Percentiles rank a stretch among this genome's conserved stretches.
Evolutionary conservation across 305 asterid genomes (phyloP).

Genomic region (Fraxinus nigra): DNA sequence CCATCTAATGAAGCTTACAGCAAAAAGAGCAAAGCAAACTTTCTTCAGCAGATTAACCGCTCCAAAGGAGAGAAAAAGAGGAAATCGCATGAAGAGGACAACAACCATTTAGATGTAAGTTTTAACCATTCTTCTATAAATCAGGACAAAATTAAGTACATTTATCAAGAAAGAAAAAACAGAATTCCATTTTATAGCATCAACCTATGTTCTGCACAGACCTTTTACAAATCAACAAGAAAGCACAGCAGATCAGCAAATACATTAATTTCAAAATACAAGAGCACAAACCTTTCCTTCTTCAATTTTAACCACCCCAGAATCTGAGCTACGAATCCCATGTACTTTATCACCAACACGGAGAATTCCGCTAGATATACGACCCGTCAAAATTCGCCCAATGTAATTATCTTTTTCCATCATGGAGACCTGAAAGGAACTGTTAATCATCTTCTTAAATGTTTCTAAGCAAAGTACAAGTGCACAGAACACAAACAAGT

Average conservation of each 20-base stretch:
- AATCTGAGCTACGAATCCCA: slow-evolving; percentile 69
- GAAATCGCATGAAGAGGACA: not conserved
- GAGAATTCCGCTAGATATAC: slow-evolving; percentile 74
- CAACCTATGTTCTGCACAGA: not conserved
- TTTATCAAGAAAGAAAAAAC: not conserved
- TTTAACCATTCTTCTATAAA: not conserved
- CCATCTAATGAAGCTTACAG: slow-evolving; percentile 5
- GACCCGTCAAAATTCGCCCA: slow-evolving; percentile 95
- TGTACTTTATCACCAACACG: slow-evolving; percentile 93
- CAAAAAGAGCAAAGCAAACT: not conserved
- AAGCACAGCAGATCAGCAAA: not conserved
- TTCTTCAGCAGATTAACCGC: not conserved
- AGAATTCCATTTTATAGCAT: not conserved
- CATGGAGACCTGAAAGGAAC: slow-evolving; percentile 94
- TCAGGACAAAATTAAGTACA: not conserved
- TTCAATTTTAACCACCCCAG: slow-evolving; percentile 76
- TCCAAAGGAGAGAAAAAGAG: not conserved
- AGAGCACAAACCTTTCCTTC: slow-evolving; percentile 82
- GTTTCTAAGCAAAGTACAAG: slow-evolving; percentile 25
- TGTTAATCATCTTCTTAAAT: slow-evolving; percentile 47
- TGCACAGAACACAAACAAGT: slow-evolving; percentile 20
- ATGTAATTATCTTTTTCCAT: slow-evolving; percentile 94
- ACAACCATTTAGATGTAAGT: not conserved
- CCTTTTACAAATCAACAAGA: not conserved
- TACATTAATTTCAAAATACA: not conserved